phyloP scores from a whole-genome alignment of 805 yeast species.

The Maudiozyma bulderi region DNA sequence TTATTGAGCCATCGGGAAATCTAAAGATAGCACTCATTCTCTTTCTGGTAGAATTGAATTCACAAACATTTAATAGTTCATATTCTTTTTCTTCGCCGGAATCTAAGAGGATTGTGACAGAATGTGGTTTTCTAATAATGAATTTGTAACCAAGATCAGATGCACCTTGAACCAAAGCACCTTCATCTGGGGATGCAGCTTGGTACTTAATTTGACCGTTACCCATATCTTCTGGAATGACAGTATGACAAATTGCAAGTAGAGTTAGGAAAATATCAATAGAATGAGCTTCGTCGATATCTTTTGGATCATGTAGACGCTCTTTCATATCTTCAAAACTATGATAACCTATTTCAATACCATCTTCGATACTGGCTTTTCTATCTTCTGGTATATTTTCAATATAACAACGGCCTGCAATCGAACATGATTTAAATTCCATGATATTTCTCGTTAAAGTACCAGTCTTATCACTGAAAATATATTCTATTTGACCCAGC shows the following conservation, averaged over 20 bases:
- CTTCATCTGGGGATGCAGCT: conserved; percentile 99
- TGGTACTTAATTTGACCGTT: conserved; percentile 75
- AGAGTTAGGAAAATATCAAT: conserved; percentile 74
- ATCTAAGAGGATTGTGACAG: conserved; percentile 54
- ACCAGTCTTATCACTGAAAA: conserved; percentile 96
- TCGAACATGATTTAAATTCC: conserved; percentile 91
- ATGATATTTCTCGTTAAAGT: conserved; percentile 90
- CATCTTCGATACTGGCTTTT: conserved; percentile 61
- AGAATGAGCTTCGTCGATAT: conserved; percentile 36
- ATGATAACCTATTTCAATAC: conserved; percentile 70
- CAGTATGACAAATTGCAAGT: conserved; percentile 92
- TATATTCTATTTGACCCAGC: conserved; percentile 91
- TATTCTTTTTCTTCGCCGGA: conserved; percentile 47
- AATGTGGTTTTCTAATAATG: conserved; percentile 73
- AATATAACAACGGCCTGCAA: conserved; percentile 85
- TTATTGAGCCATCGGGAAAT: conserved; percentile 86
- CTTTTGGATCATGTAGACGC: conserved; percentile 33
- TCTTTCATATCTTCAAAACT: conserved; percentile 54
- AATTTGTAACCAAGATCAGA: conserved; percentile 81
- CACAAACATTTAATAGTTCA: conserved; percentile 84
- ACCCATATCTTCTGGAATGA: conserved; percentile 76
- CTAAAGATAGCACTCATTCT: conserved; percentile 94
- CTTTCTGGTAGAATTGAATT: conserved; percentile 93
- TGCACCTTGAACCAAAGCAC: conserved; percentile 96
- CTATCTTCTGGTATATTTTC: conserved; percentile 87